Evolutionary conservation across 116 monocot genomes (phyloP).

Genomic region (Thalassia testudinum): DNA sequence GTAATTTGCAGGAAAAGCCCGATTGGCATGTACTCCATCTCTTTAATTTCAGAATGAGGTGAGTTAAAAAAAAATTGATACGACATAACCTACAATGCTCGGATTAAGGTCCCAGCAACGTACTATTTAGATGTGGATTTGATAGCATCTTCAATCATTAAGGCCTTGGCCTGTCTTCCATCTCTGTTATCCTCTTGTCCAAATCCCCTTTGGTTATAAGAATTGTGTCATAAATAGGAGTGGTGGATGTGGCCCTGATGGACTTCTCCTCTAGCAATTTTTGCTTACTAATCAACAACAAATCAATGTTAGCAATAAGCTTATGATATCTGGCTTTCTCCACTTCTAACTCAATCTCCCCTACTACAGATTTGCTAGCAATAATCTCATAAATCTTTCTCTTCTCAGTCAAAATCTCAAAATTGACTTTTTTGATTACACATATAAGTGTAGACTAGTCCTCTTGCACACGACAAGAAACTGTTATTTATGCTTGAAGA

Average conservation of each 20-base stretch:
- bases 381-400: conserved; percentile 4
- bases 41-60: too few relatives aligned
- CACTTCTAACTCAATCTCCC: conserved; percentile 2
- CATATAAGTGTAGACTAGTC: background rate
- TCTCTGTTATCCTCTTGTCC: conserved; percentile 4
- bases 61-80: too few relatives aligned
- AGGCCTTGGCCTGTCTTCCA: background rate
- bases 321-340: conserved; percentile 4
- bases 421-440: conserved; percentile 1
- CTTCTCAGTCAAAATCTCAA: conserved; percentile 1
- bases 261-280: conserved; percentile 3
- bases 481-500: conserved; percentile 5
- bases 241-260: conserved; percentile 1
- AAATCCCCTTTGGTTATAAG: conserved; percentile 1
- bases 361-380: conserved; percentile 2
- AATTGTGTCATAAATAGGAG: conserved; percentile 2
- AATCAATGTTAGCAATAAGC: conserved; percentile 3
- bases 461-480: background rate
- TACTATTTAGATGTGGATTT: too few relatives aligned
- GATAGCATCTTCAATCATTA: too few relatives aligned
- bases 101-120: too few relatives aligned
- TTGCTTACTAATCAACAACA: background rate
- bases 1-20: too few relatives aligned
- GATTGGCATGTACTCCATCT: too few relatives aligned
- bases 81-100: too few relatives aligned